Evolutionary conservation across 352 stramenopile species (phyloP), one percentile per base, ranked within the genome.

Genomic region (Globisporangium abappressorium): DNA sequence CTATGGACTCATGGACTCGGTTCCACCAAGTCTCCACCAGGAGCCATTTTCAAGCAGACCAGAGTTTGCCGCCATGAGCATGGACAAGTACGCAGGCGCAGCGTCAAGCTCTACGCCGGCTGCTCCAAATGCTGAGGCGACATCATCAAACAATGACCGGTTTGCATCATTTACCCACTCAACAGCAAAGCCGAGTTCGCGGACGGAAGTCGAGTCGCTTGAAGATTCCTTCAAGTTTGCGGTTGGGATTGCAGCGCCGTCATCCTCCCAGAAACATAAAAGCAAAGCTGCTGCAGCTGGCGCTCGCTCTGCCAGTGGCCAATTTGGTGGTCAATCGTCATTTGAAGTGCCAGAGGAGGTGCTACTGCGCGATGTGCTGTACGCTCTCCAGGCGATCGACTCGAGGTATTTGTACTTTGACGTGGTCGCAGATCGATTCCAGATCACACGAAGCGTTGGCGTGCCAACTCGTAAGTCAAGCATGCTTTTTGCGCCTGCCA

Each of bases 361-460:
- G 26, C 76, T 98, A n/a, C 71, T 98, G 20, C 83, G 92, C 18
- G 93, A 98, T 59, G 86, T 98, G 3, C 68, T 98, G 57, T 98
- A 95, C 65, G 90, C 90, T 5, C 82, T 98, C 55, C 93, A 98
- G 77, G 94, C 91, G 30, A 97, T 98, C 61, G 94, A 98, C 56
- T 97, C 92, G 15, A 85, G 87, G 26, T 94, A 96, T 58, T 75
- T 96, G 28, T 95, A 89, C 69, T 95, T 94, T 73, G 89, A 96
- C 56, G 73, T 80, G 6, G 76, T 78, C 43, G 76, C 76, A 9
- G 89, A 95, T 54, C 82, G 84, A 22, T 95, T 95, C 66, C 85
- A 95, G 66, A 91, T 96, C 65, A 90, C 84, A 9, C 71, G 79
- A 58, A 82, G 85, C 60, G 85, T 88, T 8, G 82, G 85, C 5